Base-by-base conservation (phyloP, 2,329 filamentous ascomycete species). In the Aspergillus sp. region DNA sequence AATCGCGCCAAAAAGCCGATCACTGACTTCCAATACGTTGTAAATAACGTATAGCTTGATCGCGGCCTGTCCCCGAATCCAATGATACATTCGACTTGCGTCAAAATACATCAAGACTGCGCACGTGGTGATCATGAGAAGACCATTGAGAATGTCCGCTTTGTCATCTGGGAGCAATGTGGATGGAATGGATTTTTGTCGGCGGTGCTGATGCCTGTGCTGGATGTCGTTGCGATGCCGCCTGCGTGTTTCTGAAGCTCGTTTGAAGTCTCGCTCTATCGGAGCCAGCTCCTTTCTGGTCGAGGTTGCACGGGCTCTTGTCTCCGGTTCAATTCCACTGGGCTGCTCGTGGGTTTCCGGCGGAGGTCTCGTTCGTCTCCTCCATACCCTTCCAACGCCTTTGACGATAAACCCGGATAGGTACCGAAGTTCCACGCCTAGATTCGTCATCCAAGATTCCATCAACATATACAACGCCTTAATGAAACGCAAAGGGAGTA, bases 11-110 rank as follows among this genome's bases (percentile, higher is more conserved):
- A 98, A 86, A 0, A 99, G 83, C 7, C 93, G 89, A 75, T 99
- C 95, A 56, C 90, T 90, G 2, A 88, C 87, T 77, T 99, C 95
- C 5, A 99, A 85, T 36, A 97, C 91, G 71, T 99, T 99, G 81
- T 96, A 99, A 57, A 99, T 98, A 60, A 99, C 95, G 74, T 99
- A 99, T 11, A 99, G 84, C 73, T 99, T 99, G 78, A 99, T 97
- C 7, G 94, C 93, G 1, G 93, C 94, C 75, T 99, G 95, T 0
- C 92, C 95, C 51, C 94, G 89, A 68, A 99, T 96, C 69, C 93
- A 93, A 75, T 99, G 95, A 71, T 99, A 99, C 91, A 98, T 97
- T 54, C 93, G 87, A 72, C 93, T 97, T 6, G 95, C 95, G 73
- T 99, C 96, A 50, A 99, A 89, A 24, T 86, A 88, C 87, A 96